Evolutionary conservation across 805 yeast genomes (phyloP).

Genomic region (Saccharomycopsis vini): DNA sequence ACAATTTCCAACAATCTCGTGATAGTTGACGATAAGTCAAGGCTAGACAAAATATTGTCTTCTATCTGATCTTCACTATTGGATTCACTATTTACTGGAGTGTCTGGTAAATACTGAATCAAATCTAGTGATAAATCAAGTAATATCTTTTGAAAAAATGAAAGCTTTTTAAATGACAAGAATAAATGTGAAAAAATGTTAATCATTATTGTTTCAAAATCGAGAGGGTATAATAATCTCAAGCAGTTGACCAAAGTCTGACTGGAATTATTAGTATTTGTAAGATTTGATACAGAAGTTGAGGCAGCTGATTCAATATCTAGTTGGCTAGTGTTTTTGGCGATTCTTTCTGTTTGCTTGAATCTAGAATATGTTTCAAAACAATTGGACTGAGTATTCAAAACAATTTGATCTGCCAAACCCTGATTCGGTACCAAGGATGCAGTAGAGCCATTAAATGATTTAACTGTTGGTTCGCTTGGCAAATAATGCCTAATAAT

Average conservation of each 20-base stretch:
- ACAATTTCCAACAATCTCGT: constrained; percentile 59
- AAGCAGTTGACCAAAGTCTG: constrained; percentile 38
- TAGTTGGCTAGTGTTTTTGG: background rate
- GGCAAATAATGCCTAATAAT: constrained; percentile 65
- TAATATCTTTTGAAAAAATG: constrained; percentile 69
- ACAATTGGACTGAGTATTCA: constrained; percentile 4
- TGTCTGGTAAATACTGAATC: constrained; percentile 23
- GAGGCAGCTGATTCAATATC: constrained; percentile 5
- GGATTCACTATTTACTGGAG: too few relatives aligned
- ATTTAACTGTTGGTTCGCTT: constrained; percentile 12
- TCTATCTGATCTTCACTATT: constrained; percentile 20
- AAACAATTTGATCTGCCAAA: background rate
- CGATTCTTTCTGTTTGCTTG: background rate
- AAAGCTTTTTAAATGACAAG: constrained; percentile 65
- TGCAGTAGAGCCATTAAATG: background rate
- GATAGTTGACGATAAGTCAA: constrained; percentile 61
- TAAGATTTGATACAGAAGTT: constrained; percentile 10
- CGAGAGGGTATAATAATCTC: constrained; percentile 53
- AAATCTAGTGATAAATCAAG: constrained; percentile 59
- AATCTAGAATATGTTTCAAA: constrained; percentile 8
- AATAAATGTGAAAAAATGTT: constrained; percentile 54
- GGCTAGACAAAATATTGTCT: constrained; percentile 33
- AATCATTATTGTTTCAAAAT: constrained; percentile 63
- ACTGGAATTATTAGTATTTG: constrained; percentile 11
- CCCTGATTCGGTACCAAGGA: background rate